Conservation (phyloP, 495 filamentous ascomycete genomes). For the Aspergillus bertholletiae region DNA sequence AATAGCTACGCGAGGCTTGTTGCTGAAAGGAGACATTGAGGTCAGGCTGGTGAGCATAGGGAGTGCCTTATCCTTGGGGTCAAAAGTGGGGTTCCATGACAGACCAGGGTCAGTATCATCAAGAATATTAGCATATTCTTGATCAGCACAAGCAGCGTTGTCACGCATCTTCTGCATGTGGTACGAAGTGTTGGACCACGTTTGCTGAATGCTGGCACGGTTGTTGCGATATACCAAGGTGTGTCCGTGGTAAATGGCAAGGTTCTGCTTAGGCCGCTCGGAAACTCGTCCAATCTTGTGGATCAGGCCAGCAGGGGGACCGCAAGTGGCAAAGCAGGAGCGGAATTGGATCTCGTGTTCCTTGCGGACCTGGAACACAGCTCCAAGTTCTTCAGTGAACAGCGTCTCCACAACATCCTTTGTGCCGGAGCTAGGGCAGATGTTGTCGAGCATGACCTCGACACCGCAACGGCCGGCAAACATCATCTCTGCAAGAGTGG, state of each 20-base stretch:
- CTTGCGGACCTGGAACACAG: conserved; percentile 90
- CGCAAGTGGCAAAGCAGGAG: conserved; percentile 87
- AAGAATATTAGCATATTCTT: conserved; percentile 74
- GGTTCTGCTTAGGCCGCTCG: conserved; percentile 66
- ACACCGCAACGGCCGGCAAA: conserved; percentile 92
- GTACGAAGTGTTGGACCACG: conserved; percentile 84
- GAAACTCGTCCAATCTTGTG: conserved; percentile 76
- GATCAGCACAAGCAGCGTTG: conserved; percentile 81
- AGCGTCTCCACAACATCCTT: conserved; percentile 68
- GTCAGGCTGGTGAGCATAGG: conserved; percentile 63
- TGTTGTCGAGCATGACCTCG: conserved; percentile 75
- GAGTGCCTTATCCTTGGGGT: conserved; percentile 71
- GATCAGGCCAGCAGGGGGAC: conserved; percentile 76
- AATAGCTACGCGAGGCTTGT: conserved; percentile 84
- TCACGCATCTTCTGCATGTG: conserved; percentile 89
- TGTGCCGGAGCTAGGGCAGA: conserved; percentile 52
- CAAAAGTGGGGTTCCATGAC: conserved; percentile 78
- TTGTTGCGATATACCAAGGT: conserved; percentile 62
- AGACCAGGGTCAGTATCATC: conserved; percentile 79
- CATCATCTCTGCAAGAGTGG: conserved; percentile 94
- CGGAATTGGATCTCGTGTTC: conserved; percentile 81
- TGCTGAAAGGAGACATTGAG: conserved; percentile 59
- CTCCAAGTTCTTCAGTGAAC: conserved; percentile 97
- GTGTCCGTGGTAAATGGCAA: conserved; percentile 70
- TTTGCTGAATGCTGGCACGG: conserved; percentile 76